Percentiles rank a stretch among this genome's conserved stretches.
Conservation (phyloP, 352 stramenopile species). For the Elongisporangium undulatum region DNA sequence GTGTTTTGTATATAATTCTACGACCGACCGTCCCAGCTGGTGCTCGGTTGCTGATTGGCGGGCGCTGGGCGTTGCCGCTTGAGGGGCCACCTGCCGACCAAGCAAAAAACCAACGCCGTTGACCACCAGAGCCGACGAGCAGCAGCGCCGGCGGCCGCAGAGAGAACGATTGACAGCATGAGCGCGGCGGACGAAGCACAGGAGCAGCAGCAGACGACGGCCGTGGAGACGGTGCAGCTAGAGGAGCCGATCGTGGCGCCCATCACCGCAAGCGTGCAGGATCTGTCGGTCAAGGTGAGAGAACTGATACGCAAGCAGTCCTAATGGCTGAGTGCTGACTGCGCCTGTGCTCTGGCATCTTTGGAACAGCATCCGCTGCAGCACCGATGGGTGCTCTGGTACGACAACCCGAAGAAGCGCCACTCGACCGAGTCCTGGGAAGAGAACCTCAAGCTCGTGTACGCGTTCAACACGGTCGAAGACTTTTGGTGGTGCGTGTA, state of each 20-base stretch:
- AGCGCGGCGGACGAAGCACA: constrained; percentile 36
- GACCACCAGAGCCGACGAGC: not conserved
- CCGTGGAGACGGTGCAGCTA: constrained; percentile 25
- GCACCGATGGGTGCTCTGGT: constrained; percentile 87
- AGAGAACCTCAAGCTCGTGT: constrained; percentile 90
- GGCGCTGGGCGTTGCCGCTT: not conserved
- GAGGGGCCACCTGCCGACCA: not conserved
- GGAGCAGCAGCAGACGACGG: constrained; percentile 12
- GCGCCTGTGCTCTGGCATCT: constrained; percentile 4
- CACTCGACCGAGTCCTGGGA: constrained; percentile 86
- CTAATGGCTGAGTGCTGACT: constrained; percentile 4
- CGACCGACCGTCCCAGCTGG: not conserved
- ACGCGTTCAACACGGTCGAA: constrained; percentile 94
- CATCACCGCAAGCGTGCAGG: constrained; percentile 31
- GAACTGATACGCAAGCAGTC: not conserved
- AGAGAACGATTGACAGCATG: constrained; percentile 14
- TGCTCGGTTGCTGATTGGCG: not conserved
- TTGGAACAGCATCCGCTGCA: constrained; percentile 76
- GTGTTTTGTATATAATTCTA: not conserved
- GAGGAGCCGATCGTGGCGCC: constrained; percentile 17
- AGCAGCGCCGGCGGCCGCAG: not conserved
- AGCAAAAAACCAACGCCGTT: not conserved
- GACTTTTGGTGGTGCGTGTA: constrained; percentile 93
- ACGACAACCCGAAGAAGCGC: constrained; percentile 89
- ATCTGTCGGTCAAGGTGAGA: constrained; percentile 59